These are phyloP conservation scores for Cicer bijugum DNA, from an alignment of 306 rosid species.

Conservation along the genomic window DNA sequence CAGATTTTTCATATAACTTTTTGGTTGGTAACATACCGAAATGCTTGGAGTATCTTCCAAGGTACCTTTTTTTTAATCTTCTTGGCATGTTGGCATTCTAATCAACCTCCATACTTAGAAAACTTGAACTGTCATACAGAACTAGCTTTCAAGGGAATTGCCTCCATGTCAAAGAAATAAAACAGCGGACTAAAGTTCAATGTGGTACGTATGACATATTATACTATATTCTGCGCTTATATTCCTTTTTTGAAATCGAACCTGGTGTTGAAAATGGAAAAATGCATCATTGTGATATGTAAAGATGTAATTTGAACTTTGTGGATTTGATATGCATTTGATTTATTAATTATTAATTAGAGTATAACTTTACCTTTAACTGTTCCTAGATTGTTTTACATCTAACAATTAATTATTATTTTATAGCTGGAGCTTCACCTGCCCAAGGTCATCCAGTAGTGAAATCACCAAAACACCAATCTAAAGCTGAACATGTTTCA, in stretches of 20 bases:
- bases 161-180: conserved; percentile 60
- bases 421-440: conserved; percentile 64
- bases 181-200: conserved; percentile 68
- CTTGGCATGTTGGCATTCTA: conserved; percentile 36
- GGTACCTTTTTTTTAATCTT: conserved; percentile 52
- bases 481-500: conserved; percentile 46
- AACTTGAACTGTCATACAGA: conserved; percentile 52
- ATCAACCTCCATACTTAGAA: conserved; percentile 31
- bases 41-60: conserved; percentile 85
- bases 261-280: background rate
- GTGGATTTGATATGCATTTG: background rate
- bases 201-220: conserved; percentile 63
- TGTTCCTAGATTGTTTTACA: conserved; percentile 28
- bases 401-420: conserved; percentile 43
- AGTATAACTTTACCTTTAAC: background rate
- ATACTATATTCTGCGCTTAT: background rate
- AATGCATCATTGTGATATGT: conserved; percentile 3
- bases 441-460: conserved; percentile 53
- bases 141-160: conserved; percentile 96
- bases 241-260: no score
- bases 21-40: conserved; percentile 89
- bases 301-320: background rate
- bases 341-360: no score
- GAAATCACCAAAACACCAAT: conserved; percentile 47
- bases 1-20: conserved; percentile 91